Conservation (phyloP, 1,284 basidiomycete species). For the Ustilago bromivora region DNA sequence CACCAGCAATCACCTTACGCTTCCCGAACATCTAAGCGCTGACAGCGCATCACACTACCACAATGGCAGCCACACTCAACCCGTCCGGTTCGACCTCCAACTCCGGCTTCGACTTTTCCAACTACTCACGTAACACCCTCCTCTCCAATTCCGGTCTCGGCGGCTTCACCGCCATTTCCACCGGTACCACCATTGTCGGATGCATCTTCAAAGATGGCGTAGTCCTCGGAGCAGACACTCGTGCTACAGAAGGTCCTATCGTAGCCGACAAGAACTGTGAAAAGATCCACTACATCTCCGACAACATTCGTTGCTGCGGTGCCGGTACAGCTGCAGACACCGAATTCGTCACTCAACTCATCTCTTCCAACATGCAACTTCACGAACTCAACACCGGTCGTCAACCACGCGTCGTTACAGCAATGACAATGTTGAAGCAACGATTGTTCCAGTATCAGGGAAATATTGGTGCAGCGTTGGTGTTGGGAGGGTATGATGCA, state of each 20-base stretch:
- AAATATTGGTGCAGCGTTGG: slow-evolving; percentile 92
- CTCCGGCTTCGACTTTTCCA: slow-evolving; percentile 80
- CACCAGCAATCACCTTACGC: neutral
- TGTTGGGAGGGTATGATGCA: slow-evolving; percentile 93
- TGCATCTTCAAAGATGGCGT: slow-evolving; percentile 91
- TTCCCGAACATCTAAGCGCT: neutral
- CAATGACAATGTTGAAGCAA: slow-evolving; percentile 98
- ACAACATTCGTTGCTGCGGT: slow-evolving; percentile 90
- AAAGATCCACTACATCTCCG: slow-evolving; percentile 89
- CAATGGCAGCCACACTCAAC: slow-evolving; percentile 20
- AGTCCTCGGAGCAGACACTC: slow-evolving; percentile 94
- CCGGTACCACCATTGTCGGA: slow-evolving; percentile 95
- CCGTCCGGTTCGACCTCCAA: slow-evolving; percentile 13
- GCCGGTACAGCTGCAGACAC: slow-evolving; percentile 98
- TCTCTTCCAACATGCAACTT: slow-evolving; percentile 67
- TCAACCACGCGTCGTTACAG: slow-evolving; percentile 84
- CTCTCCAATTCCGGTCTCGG: slow-evolving; percentile 77
- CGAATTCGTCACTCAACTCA: slow-evolving; percentile 78
- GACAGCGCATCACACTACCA: neutral
- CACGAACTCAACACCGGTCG: slow-evolving; percentile 67
- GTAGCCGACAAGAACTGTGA: slow-evolving; percentile 99
- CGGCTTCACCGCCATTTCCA: slow-evolving; percentile 72
- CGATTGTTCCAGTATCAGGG: slow-evolving; percentile 90
- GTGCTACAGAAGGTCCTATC: slow-evolving; percentile 93
- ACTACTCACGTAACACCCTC: slow-evolving; percentile 81